Conservation (phyloP, 495 filamentous ascomycete genomes). For the Glarea lozoyensis region DNA sequence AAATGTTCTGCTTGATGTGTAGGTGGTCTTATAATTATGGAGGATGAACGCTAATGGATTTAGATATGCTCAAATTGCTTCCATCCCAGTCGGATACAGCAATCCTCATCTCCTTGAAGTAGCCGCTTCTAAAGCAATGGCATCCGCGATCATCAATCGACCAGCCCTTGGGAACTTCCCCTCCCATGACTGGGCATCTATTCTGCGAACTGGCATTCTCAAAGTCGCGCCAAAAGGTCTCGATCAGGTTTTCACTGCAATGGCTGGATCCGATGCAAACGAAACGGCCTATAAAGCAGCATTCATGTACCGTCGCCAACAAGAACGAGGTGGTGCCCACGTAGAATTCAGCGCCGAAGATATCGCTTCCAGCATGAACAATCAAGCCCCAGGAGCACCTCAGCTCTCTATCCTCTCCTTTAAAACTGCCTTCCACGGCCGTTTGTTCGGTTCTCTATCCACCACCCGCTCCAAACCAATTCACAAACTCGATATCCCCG, state of each 20-base stretch:
- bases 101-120: conserved; percentile 71
- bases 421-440: conserved; percentile 90
- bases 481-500: conserved; percentile 97
- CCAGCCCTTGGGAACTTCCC: conserved; percentile 97
- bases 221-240: conserved; percentile 84
- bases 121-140: conserved; percentile 70
- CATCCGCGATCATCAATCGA: conserved; percentile 78
- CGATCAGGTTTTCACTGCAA: conserved; percentile 93
- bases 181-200: conserved; percentile 75
- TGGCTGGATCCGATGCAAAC: conserved; percentile 94
- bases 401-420: conserved; percentile 88
- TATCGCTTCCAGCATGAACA: conserved; percentile 69
- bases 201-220: conserved; percentile 81
- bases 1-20: conserved; percentile 72
- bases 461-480: conserved; percentile 95
- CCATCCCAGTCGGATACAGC: conserved; percentile 95
- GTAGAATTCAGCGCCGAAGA: conserved; percentile 84
- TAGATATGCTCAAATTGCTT: conserved; percentile 91
- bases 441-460: conserved; percentile 83
- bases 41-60: conserved; percentile 1
- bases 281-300: conserved; percentile 99
- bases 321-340: conserved; percentile 72
- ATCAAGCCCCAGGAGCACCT: conserved; percentile 75
- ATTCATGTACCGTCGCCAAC: conserved; percentile 93
- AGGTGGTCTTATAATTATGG: conserved; percentile 9